phyloP scores from a whole-genome alignment of 768 basidiomycete species.

The Boletus pseudo-olivaceus region DNA sequence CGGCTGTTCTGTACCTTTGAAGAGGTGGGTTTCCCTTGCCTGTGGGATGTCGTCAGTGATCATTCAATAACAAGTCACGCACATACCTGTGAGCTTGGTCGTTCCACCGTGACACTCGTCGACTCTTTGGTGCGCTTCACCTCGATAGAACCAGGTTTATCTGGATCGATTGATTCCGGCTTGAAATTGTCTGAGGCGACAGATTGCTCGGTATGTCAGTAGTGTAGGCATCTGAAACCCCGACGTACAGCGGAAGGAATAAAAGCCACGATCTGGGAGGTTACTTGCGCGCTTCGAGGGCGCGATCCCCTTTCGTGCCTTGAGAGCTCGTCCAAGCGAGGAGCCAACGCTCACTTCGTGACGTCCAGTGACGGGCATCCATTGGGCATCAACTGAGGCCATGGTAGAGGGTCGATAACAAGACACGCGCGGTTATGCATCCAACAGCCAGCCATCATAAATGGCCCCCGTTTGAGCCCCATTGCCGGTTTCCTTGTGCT shows the following conservation, averaged over 20 bases:
- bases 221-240: neutral
- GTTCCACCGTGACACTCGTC: constrained; percentile 58
- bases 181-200: constrained; percentile 63
- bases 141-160: constrained; percentile 63
- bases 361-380: constrained; percentile 59
- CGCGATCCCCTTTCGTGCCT: constrained; percentile 57
- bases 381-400: constrained; percentile 43
- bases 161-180: constrained; percentile 64
- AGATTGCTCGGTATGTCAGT: constrained; percentile 1
- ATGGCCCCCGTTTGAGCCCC: constrained; percentile 10
- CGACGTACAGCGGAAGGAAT: constrained; percentile 70
- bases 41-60: constrained; percentile 21
- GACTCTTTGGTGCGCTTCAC: constrained; percentile 52
- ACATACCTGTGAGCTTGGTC: constrained; percentile 59
- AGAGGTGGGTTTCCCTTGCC: constrained; percentile 53
- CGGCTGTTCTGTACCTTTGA: constrained; percentile 52
- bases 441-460: constrained; percentile 11
- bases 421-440: constrained; percentile 15
- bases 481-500: constrained; percentile 16
- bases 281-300: constrained; percentile 38
- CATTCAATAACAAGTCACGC: neutral
- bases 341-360: constrained; percentile 58
- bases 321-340: constrained; percentile 63
- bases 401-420: constrained; percentile 36
- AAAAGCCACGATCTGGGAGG: constrained; percentile 65